Evolutionary conservation across 2,329 filamentous ascomycete species (phyloP), one percentile per base, ranked within the genome.

Genomic region (Stachybotrys echinatus): DNA sequence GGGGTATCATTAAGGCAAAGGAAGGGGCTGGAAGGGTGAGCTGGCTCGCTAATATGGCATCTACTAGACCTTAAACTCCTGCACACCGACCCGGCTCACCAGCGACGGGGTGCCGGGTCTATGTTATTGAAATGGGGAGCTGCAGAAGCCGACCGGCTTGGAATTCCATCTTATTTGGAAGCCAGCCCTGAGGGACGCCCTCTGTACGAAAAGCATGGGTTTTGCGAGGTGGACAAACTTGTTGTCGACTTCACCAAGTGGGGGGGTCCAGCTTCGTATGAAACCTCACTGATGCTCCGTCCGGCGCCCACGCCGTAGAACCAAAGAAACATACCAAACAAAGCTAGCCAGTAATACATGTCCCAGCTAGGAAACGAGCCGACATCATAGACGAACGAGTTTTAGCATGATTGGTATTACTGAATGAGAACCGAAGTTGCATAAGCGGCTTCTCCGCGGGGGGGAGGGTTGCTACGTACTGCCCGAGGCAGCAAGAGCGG

Each of bases 71-170:
- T 73, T 3, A 66, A 68, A 44, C 58, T 68, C 2, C 58, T 73
- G 31, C 65, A 71, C 40, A 72, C 69, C 2, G 60, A 69, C 43
- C 62, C 68, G 2, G 61, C 62, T 14, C 65, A 70, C 48, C 68
- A 70, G 44, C 59, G 61, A 43, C 64, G 64, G 6, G 70, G 70
- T 5, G 64, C 65, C 12, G 69, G 58, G 3, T 56, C 58, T 19
- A 53, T 69, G 55, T 54, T 72, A 51, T 48, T 74, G 43, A 50
- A 60, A 23, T 68, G 63, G 61, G 64, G 64, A 3, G 57, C 62
- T n/a, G 59, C 61, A 8, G 62, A 72, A 53, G 67, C 70, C 17
- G 67, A 70, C 45, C 52, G 61, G 10, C 60, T 69, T 2, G 63
- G 65, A 5, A 50, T 73, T n/a, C 61, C 65, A 3, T 57, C 58